Conservation (phyloP, 202 grass and related monocot species). For the Bolboschoenoplectus hybrid region DNA sequence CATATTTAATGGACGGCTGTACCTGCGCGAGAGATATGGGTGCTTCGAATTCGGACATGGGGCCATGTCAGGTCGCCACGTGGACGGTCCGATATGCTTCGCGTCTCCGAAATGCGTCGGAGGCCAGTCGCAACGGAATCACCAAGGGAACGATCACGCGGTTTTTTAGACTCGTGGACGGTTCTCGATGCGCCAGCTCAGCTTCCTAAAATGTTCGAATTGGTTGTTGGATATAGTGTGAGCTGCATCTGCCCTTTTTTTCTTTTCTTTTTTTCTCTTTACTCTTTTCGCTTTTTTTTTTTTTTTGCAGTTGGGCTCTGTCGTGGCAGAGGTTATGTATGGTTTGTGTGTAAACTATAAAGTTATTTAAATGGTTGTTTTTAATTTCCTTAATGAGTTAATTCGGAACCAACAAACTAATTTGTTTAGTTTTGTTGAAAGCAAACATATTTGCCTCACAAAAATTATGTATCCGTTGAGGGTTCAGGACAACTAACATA, state of each 20-base stretch:
- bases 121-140: constrained; percentile 15
- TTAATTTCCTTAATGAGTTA: constrained; percentile 4
- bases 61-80: constrained; percentile 18
- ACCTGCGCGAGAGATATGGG: not conserved
- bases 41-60: not conserved
- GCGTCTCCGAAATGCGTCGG: not conserved
- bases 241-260: constrained; percentile 21
- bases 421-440: constrained; percentile 20
- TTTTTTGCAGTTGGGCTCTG: not conserved
- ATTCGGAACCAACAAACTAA: constrained; percentile 4
- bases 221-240: constrained; percentile 15
- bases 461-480: not conserved
- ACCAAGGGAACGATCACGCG: not conserved
- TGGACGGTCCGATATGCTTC: not conserved
- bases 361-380: not conserved
- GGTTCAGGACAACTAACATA: not conserved
- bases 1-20: constrained; percentile 30
- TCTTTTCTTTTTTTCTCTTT: not conserved
- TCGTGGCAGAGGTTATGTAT: not conserved
- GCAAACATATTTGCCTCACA: not conserved
- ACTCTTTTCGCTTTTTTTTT: not conserved
- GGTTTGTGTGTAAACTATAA: not conserved
- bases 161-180: constrained; percentile 18
- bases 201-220: constrained; percentile 31
- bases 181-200: not conserved